Evolutionary conservation across 768 basidiomycete species (phyloP), one percentile per base, ranked within the genome.

Genomic region (Naganishia friedmannii): DNA sequence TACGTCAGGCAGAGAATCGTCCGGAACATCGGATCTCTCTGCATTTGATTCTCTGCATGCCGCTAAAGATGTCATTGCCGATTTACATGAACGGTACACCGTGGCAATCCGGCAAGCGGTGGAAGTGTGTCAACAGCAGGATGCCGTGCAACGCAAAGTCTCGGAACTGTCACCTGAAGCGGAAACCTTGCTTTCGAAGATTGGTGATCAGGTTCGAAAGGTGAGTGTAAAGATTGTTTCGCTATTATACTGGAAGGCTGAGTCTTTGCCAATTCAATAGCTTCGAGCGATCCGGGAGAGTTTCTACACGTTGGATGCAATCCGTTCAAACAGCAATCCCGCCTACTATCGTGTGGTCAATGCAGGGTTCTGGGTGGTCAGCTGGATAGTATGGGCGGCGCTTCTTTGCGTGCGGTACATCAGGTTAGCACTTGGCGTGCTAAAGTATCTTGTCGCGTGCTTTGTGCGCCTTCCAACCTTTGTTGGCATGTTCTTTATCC

Each of bases 161-260:
- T 63, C 60, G 23, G 60, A 45, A 34, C 42, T 63, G 9, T 29
- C 46, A 29, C 60, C 60, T 8, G 60, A 63, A 9, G 60, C 60
- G 6, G 60, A 63, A 63, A 39, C 39, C 42, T 34, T 63, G 28
- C 60, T 63, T n/a, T 42, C 60, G 26, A 39, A 45, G 39, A 63
- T 63, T 42, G 60, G 60, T 17, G 60, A 63, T 63, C 60, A 45
- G 23, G 60, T 63, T 21, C 39, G 60, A 26, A 63, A 63, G 60
- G 60, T 63, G 19, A 63, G 57, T n/a, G 19, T 15, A 10, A 23
- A 34, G 21, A 21, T 26, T 46, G 34, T 3, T 37, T 26, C 42
- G 8, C 15, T 29, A 58, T 5, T 23, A 31, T 2, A 32, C 3
- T 23, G 5, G n/a, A 21, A 23, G 34, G 42, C n/a, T 26, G n/a